Percentiles rank a stretch among this genome's conserved stretches.
phyloP scores from a whole-genome alignment of 352 stramenopile genomes.

The Sclerospora graminicola region DNA sequence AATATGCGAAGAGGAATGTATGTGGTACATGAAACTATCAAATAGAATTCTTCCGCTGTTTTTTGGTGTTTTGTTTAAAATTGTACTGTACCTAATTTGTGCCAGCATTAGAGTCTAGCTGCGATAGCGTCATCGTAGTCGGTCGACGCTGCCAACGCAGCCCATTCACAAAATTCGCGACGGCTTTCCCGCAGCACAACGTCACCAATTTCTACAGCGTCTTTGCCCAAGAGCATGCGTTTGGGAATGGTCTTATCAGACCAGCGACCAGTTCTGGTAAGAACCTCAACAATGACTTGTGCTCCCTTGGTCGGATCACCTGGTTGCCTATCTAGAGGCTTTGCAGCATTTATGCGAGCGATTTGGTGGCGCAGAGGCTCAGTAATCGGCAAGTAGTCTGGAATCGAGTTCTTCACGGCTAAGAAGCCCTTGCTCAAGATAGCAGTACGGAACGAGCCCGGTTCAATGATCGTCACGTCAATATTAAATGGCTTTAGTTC shows the following conservation, averaged over 20 bases:
- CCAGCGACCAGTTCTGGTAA: conserved; percentile 29
- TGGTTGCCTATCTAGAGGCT: conserved; percentile 8
- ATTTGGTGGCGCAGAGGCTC: conserved; percentile 14
- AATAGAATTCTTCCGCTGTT: too few species aligned
- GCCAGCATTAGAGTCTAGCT: too few species aligned
- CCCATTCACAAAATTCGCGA: conserved; percentile 22
- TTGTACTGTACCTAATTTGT: too few species aligned
- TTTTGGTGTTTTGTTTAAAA: too few species aligned
- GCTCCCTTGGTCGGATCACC: conserved; percentile 25
- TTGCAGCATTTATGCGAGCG: conserved; percentile 6
- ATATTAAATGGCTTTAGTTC: conserved; percentile 31
- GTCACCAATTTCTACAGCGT: conserved; percentile 20
- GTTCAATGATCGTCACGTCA: conserved; percentile 35
- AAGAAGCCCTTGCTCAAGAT: conserved; percentile 26
- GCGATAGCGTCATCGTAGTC: neutral
- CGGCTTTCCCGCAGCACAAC: conserved; percentile 8
- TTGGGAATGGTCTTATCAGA: conserved; percentile 20
- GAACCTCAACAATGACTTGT: conserved; percentile 22
- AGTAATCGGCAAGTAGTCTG: conserved; percentile 22
- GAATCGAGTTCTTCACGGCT: conserved; percentile 21
- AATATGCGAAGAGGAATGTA: too few species aligned
- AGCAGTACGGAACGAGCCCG: conserved; percentile 30
- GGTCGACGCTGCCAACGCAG: conserved; percentile 5
- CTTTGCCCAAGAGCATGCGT: conserved; percentile 26
- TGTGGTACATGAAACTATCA: too few species aligned